Evolutionary conservation across 345 rosid genomes (phyloP).

Genomic region (Pistacia atlantica): DNA sequence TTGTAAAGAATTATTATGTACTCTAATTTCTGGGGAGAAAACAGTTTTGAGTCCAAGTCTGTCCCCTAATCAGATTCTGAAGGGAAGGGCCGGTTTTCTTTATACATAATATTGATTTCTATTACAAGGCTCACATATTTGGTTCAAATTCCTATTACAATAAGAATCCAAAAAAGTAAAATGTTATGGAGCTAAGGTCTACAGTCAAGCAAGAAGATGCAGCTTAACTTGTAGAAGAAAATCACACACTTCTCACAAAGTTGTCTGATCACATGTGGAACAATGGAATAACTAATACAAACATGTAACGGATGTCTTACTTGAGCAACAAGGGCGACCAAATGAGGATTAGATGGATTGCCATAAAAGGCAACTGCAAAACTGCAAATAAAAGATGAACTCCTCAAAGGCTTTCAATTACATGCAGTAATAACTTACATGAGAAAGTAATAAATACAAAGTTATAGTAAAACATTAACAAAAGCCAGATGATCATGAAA

Average conservation of each 20-base stretch:
- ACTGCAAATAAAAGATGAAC: conserved; percentile 38
- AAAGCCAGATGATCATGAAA: background rate
- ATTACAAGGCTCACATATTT: background rate
- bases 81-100: background rate
- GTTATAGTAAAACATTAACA: background rate
- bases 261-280: background rate
- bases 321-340: conserved; percentile 93
- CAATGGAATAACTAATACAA: background rate
- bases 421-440: background rate
- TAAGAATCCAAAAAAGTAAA: background rate
- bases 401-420: background rate
- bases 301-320: conserved; percentile 39
- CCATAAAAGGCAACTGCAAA: conserved; percentile 89
- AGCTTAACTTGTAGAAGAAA: background rate
- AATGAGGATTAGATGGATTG: conserved; percentile 58
- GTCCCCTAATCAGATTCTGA: background rate
- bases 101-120: background rate
- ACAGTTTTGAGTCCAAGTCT: background rate
- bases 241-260: background rate
- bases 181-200: background rate
- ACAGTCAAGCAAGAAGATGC: background rate
- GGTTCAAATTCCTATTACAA: background rate
- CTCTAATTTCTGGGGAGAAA: background rate
- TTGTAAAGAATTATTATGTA: too few relatives aligned
- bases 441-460: background rate